These are phyloP conservation scores for Termitomyces sp. DNA, from an alignment of 768 basidiomycete genomes.

Conservation along the genomic window DNA sequence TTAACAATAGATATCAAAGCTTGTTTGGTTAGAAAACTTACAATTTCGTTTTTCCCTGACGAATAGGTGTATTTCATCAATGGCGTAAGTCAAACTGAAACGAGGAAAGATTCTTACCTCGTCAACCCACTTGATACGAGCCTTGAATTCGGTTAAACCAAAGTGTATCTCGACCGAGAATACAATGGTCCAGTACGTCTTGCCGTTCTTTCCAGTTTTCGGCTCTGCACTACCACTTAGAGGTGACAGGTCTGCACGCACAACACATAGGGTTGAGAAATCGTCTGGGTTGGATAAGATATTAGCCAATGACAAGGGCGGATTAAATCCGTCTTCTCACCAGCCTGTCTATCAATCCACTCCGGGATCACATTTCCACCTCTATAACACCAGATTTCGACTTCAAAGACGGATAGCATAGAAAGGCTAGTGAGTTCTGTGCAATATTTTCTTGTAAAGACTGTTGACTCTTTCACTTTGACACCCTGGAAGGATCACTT, in stretches of 20 bases:
- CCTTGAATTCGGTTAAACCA: conserved; percentile 76
- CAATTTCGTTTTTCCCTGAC: conserved; percentile 67
- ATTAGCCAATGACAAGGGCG: neutral
- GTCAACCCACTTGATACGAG: conserved; percentile 78
- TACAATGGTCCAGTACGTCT: conserved; percentile 78
- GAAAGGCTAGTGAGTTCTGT: conserved; percentile 74
- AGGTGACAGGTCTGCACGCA: conserved; percentile 71
- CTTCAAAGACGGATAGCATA: conserved; percentile 75
- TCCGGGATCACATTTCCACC: conserved; percentile 66
- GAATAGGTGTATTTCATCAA: neutral
- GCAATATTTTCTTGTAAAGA: conserved; percentile 77
- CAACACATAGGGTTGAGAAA: conserved; percentile 73
- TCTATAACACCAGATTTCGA: conserved; percentile 80
- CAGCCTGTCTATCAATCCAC: conserved; percentile 64
- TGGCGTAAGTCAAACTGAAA: neutral
- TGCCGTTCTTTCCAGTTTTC: conserved; percentile 57
- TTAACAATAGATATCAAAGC: neutral
- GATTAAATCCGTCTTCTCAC: conserved; percentile 22
- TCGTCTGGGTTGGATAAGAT: conserved; percentile 33
- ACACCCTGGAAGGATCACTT: conserved; percentile 38
- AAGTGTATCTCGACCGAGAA: conserved; percentile 84
- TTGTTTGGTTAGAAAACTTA: conserved; percentile 27
- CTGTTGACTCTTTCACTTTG: conserved; percentile 76
- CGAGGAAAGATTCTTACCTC: conserved; percentile 41
- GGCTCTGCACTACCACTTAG: conserved; percentile 66